Evolutionary conservation across 352 stramenopile genomes (phyloP).

Genomic region (Globisporangium radiosum): DNA sequence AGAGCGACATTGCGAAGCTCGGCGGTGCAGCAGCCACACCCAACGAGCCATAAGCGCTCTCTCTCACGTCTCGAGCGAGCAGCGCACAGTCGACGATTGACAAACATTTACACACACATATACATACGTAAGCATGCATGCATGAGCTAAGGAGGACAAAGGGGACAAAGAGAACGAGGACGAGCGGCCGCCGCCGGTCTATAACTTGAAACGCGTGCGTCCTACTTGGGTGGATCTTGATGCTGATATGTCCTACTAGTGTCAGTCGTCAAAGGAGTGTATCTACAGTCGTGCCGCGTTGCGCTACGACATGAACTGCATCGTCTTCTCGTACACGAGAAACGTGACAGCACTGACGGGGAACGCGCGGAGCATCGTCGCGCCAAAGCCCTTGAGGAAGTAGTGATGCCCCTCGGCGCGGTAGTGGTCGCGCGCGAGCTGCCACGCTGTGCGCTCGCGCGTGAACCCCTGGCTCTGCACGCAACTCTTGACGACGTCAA

Average conservation of each 20-base stretch:
- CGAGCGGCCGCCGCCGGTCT: too few species aligned
- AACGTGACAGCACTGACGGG: constrained; percentile 83
- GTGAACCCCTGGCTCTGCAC: constrained; percentile 71
- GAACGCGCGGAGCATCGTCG: constrained; percentile 76
- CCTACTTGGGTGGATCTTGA: too few species aligned
- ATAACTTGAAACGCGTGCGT: too few species aligned
- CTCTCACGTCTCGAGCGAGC: too few species aligned
- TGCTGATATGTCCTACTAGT: too few species aligned
- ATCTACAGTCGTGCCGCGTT: too few species aligned
- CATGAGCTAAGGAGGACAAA: too few species aligned
- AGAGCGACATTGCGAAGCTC: constrained; percentile 35
- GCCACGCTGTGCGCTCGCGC: constrained; percentile 30
- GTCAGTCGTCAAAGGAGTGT: too few species aligned
- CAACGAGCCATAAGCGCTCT: constrained; percentile 2
- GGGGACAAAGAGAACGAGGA: too few species aligned
- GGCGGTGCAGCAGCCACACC: constrained; percentile 13
- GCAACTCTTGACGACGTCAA: constrained; percentile 89
- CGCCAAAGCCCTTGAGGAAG: constrained; percentile 78
- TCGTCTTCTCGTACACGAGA: constrained; percentile 79
- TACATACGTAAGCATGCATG: too few species aligned
- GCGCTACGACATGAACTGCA: constrained; percentile 65
- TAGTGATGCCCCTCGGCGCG: constrained; percentile 45
- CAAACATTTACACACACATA: too few species aligned
- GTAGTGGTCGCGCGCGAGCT: constrained; percentile 43
- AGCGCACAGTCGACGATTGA: too few species aligned